phyloP scores from a whole-genome alignment of 2,329 filamentous ascomycete species.

The Davidsoniella eucalypti region DNA sequence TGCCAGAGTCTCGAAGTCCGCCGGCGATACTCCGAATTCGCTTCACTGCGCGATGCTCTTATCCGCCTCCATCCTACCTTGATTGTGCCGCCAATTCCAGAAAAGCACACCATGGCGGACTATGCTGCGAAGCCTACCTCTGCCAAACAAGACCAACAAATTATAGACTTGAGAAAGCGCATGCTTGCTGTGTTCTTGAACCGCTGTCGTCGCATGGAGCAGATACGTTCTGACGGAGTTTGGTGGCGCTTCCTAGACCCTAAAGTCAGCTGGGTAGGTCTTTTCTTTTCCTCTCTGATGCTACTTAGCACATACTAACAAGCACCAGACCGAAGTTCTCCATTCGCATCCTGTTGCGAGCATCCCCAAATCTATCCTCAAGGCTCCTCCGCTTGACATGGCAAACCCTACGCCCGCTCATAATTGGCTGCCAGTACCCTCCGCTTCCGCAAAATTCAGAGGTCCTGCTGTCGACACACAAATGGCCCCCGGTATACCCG shows the following conservation, averaged over 20 bases:
- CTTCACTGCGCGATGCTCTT: conserved; percentile 73
- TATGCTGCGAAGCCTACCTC: conserved; percentile 96
- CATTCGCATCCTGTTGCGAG: conserved; percentile 80
- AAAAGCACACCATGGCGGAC: conserved; percentile 97
- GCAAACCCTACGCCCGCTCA: conserved; percentile 85
- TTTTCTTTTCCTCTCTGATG: conserved; percentile 11
- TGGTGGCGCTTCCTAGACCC: conserved; percentile 97
- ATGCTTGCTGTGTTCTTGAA: conserved; percentile 96
- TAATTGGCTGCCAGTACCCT: conserved; percentile 71
- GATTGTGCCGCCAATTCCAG: conserved; percentile 89
- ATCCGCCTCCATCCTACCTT: conserved; percentile 87
- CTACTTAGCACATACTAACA: conserved; percentile 15
- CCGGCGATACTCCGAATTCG: conserved; percentile 90
- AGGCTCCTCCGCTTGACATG: conserved; percentile 85
- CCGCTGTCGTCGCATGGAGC: conserved; percentile 80
- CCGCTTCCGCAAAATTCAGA: conserved; percentile 64
- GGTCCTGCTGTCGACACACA: conserved; percentile 19
- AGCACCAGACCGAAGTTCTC: conserved; percentile 71
- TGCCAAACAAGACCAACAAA: conserved; percentile 91
- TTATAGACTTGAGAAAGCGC: conserved; percentile 89
- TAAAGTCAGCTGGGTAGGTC: conserved; percentile 86
- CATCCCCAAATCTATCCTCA: conserved; percentile 84
- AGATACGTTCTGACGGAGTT: conserved; percentile 80
- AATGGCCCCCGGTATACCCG: conserved; percentile 19
- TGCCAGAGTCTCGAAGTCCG: conserved; percentile 81